A percentile compares a stretch with the other conserved stretches of the same genome.
Conservation (phyloP, 768 basidiomycete species). For the Boletus insuetus region DNA sequence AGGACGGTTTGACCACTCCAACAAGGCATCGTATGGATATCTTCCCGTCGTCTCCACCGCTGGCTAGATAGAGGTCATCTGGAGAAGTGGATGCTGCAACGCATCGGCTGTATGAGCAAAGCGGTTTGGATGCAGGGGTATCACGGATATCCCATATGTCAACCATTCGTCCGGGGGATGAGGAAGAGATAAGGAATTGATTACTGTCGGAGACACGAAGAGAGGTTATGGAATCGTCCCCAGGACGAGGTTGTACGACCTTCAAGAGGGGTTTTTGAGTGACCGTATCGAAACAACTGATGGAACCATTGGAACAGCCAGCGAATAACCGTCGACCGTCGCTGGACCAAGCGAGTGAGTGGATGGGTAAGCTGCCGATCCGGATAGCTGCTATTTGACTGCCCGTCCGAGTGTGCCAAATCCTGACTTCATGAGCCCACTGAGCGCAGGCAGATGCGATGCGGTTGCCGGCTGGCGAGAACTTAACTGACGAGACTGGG, state of each 20-base stretch:
- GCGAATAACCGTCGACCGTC: constrained; percentile 15
- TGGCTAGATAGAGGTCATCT: constrained; percentile 2
- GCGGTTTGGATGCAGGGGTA: neutral
- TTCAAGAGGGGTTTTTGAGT: neutral
- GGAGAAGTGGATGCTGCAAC: neutral
- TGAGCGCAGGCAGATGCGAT: neutral
- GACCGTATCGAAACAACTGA: constrained; percentile 11
- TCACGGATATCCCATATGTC: constrained; percentile 14
- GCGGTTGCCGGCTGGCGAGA: constrained; percentile 12
- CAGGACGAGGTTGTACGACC: neutral
- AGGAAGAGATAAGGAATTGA: constrained; percentile 12
- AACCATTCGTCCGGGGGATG: constrained; percentile 2
- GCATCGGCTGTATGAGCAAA: neutral
- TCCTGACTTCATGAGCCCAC: neutral
- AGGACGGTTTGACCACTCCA: neutral
- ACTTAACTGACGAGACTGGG: constrained; percentile 14
- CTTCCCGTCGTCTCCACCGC: neutral
- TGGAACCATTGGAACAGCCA: constrained; percentile 6
- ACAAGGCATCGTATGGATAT: constrained; percentile 2
- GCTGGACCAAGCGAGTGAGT: constrained; percentile 16
- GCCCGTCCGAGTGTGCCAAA: constrained; percentile 16
- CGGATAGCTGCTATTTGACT: neutral
- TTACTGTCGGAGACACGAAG: neutral
- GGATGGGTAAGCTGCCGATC: neutral
- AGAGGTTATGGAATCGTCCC: neutral